Evolutionary conservation across 208 protist species (phyloP), one percentile per base, ranked within the genome.

Genomic region (Acanthamoeba triangularis): DNA sequence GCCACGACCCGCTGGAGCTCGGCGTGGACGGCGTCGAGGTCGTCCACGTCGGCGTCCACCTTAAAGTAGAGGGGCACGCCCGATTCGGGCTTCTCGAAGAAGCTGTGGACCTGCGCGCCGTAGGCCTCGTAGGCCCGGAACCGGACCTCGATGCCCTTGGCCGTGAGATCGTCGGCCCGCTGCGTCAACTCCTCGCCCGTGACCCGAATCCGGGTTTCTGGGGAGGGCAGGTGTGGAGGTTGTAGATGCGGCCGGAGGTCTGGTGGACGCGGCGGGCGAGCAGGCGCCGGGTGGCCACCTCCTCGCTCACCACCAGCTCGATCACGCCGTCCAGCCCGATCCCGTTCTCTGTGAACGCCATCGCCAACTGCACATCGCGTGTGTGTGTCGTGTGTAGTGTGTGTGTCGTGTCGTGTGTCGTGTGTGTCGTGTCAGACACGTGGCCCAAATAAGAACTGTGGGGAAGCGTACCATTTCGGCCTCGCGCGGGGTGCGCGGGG

Each of bases 271-370:
- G 35, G 23, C 76, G 76, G 44, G 44, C 37, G 28, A 85, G 23
- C 76, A 85, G 76, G 20, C 76, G 76, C 76, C 30, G 6, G 47
- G 76, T 85, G 47, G 76, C 76, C 35, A 59, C 76, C 44, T 25
- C 35, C 28, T 85, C 76, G 47, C 23, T 35, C 7, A 59, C 44
- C 47, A 7, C 25, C 76, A 85, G 47, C 47, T 85, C 76, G 6
- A 85, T 85, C 41, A 85, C 76, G 20, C 76, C 76, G 47, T 85
- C 76, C 44, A 85, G 23, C 20, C 76, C 76, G 47, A 85, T 85
- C 44, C 76, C 76, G 76, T 85, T 85, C 41, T 52, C 44, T 18
- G 76, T 56, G 76, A 85, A 85, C 28, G 44, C 76, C 76, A 35
- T 16, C 23, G 76, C 76, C 37, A 85, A 35, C 76, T 85, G 61